Evolutionary conservation across 2,329 filamentous ascomycete species (phyloP).

Genomic region (Pseudogymnoascus sp.): DNA sequence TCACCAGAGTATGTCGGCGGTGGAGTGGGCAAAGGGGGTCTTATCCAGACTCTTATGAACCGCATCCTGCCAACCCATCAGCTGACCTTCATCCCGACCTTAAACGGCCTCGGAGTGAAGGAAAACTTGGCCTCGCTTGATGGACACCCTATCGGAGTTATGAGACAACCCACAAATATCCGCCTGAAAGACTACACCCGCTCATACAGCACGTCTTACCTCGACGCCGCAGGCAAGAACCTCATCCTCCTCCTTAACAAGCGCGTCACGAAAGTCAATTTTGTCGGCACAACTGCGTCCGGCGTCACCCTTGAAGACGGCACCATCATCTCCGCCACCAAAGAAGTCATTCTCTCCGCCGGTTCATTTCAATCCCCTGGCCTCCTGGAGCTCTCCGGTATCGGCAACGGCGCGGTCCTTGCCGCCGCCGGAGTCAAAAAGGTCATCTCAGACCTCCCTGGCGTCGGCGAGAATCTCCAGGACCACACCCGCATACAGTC

Average conservation of each 20-base stretch:
- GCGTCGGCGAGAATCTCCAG: conserved; percentile 45
- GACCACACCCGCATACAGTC: conserved; percentile 31
- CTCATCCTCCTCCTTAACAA: conserved; percentile 76
- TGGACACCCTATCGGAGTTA: conserved; percentile 44
- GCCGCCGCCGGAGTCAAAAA: conserved; percentile 36
- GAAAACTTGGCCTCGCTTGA: conserved; percentile 39
- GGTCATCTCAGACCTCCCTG: conserved; percentile 39
- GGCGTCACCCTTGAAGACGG: conserved; percentile 14
- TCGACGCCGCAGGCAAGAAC: conserved; percentile 41
- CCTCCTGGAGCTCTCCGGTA: conserved; percentile 44
- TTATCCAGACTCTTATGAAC: conserved; percentile 29
- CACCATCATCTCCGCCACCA: conserved; percentile 14
- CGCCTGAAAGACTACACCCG: conserved; percentile 40
- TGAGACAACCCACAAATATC: conserved; percentile 43
- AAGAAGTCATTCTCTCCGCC: conserved; percentile 43
- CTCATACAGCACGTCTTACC: conserved; percentile 41
- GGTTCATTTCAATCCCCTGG: conserved; percentile 47
- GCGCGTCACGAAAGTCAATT: conserved; percentile 72
- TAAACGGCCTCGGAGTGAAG: conserved; percentile 38
- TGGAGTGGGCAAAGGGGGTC: background rate
- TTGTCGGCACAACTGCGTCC: conserved; percentile 12
- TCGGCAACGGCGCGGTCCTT: conserved; percentile 40
- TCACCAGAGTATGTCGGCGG: conserved; percentile 16
- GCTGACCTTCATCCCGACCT: conserved; percentile 37
- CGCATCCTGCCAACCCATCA: conserved; percentile 38